Base-by-base conservation (phyloP, 2,329 filamentous ascomycete genomes). In the Verticillium alfalfae region DNA sequence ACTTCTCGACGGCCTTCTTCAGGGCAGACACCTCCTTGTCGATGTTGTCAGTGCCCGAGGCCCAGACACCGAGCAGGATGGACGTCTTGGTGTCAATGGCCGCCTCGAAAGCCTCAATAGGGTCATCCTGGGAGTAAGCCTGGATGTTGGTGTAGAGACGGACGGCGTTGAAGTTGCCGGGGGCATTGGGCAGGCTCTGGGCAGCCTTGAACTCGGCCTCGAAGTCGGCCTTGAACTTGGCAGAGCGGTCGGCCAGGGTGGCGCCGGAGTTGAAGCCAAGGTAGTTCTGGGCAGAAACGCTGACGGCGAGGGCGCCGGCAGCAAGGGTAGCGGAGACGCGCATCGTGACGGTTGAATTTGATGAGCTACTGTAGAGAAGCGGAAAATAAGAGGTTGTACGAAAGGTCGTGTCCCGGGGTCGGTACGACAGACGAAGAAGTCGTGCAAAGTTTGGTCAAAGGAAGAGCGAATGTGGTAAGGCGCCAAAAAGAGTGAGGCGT, bases 51-150 rank as follows among this genome's bases (percentile, higher is more conserved):
- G 77, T 78, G 66, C 83, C 83, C 18, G 82, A 83, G 57, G 82
- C 74, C 88, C 88, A 90, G 69, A 89, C 77, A 65, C 88, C 87
- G 59, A 88, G 85, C 39, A 90, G 83, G 55, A 90, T 76, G 66
- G 82, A 76, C 18, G 84, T 86, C 54, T 86, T 78, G 64, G 85
- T 86, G 63, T 80, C 76, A 56, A 88, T 78, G 68, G 88, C 87
- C 39, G 88, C 88, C 77, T 92, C 90, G 77, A 94, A 85, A 52
- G 93, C 93, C 79, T 92, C 80, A 71, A 96, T 80, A 59, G 92
- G 93, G 75, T 94, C 89, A 68, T 85, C 83, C 79, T 91, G 83
- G 70, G 88, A 79, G 75, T 85, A 78, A 70, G 81, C 82, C 73
- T 85, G 83, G 71, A 88, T 85, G 79, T 85, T 87, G 72, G 88